Base-by-base conservation (phyloP, 148 eudicot species). In the Amaranthus cruentus region DNA sequence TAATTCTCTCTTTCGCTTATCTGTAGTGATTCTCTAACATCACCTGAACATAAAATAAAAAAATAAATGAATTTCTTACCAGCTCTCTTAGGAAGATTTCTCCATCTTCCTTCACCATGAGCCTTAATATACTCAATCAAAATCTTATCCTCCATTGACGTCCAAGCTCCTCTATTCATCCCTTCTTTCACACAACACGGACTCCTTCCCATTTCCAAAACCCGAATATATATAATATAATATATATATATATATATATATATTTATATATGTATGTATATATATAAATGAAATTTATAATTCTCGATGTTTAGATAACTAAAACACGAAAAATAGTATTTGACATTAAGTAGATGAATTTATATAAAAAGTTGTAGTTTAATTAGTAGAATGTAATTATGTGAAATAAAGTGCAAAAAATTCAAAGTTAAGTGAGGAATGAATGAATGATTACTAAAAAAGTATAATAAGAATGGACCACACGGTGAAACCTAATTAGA, bases 51-150 rank as follows among this genome's bases (percentile, higher is more conserved):
- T 28, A 28, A 28, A 28, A 28, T 28, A 28, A 28, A 28, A 28
- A 28, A 28, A 28, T 28, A 28, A 28, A 28, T 28, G 2, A 28
- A 28, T 5, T 71, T 49, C 48, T 55, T 11, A 83, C 86, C 86
- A 55, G 85, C 85, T 44, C 69, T 80, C 46, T 77, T 77, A 44
- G 86, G 81, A 48, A 83, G 86, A 70, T 63, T 75, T 75, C 83
- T 74, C 86, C 86, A 83, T 53, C 70, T 77, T 69, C 86, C 86
- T 83, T 83, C 86, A 15, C 86, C 86, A 47, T 83, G 79, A 14
- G 48, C 44, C 52, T 77, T 80, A 18, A 83, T 77, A 60, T 75
- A 77, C 7, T 77, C 86, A 6, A 51, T 71, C 18, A 83, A 79
- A 56, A 75, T 80, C 38, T 77, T 80, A 55, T 83, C 86, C 70